These are phyloP conservation scores for Nephromyces sp. DNA, from an alignment of 169 alveolate species.

Conservation along the genomic window DNA sequence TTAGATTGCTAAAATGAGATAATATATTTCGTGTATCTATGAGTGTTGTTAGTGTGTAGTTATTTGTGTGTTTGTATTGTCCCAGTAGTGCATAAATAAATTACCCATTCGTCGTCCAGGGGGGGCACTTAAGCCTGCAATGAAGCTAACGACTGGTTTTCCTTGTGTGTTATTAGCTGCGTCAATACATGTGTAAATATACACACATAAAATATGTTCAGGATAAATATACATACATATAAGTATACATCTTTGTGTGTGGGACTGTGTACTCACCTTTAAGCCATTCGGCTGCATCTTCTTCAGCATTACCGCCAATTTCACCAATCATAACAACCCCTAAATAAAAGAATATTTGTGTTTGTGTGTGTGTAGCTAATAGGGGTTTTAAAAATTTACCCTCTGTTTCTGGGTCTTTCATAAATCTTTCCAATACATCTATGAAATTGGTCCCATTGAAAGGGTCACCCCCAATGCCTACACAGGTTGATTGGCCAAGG, in stretches of 20 bases:
- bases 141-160: constrained; percentile 88
- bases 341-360: not conserved
- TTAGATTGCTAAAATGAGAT: no score
- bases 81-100: no score
- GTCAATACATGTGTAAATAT: not conserved
- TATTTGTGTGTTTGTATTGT: no score
- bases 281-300: constrained; percentile 91
- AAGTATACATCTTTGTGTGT: no score
- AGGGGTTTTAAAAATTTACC: constrained; percentile 48
- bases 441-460: constrained; percentile 93
- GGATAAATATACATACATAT: no score
- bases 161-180: constrained; percentile 58
- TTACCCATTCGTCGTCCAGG: constrained; percentile 92
- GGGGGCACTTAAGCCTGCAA: constrained; percentile 95
- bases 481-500: constrained; percentile 92
- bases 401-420: constrained; percentile 85
- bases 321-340: constrained; percentile 94
- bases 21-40: no score
- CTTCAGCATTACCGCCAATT: constrained; percentile 97
- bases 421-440: constrained; percentile 85
- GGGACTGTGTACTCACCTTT: constrained; percentile 50
- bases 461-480: constrained; percentile 95
- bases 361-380: not conserved
- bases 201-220: no score
- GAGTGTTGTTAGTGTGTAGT: no score